Conservation (phyloP, 192 early-diverging fungal genomes). For the Backusella westeae region DNA sequence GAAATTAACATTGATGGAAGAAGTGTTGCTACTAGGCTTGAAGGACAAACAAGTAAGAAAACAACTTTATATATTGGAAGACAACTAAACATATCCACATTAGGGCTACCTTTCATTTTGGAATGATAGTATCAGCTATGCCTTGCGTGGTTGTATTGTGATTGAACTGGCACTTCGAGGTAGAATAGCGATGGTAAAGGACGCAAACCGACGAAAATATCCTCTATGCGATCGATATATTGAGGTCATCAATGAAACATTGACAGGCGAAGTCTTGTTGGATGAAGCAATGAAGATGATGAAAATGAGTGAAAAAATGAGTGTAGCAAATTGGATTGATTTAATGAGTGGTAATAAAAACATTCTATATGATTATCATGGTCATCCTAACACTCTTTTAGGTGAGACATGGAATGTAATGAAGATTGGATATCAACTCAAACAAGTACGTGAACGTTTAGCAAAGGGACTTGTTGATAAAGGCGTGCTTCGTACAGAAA, state of each 20-base stretch:
- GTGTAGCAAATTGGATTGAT: slow-evolving; percentile 92
- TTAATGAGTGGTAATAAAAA: slow-evolving; percentile 78
- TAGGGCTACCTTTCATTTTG: slow-evolving; percentile 93
- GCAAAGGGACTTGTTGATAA: slow-evolving; percentile 97
- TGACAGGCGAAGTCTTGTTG: slow-evolving; percentile 90
- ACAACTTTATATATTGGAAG: neutral
- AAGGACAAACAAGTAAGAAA: slow-evolving; percentile 82
- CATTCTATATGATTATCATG: no score
- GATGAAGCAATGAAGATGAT: slow-evolving; percentile 91
- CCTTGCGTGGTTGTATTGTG: slow-evolving; percentile 87
- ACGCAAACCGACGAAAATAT: slow-evolving; percentile 66
- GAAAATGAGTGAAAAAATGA: slow-evolving; percentile 75
- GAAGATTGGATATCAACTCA: slow-evolving; percentile 93
- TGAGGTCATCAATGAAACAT: slow-evolving; percentile 73
- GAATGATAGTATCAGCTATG: slow-evolving; percentile 99
- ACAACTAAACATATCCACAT: neutral
- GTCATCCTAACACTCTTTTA: slow-evolving; percentile 21
- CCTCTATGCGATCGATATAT: slow-evolving; percentile 80
- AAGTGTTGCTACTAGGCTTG: slow-evolving; percentile 88
- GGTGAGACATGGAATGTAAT: slow-evolving; percentile 99
- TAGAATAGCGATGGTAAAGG: slow-evolving; percentile 85
- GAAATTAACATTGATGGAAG: slow-evolving; percentile 87
- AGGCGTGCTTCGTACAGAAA: slow-evolving; percentile 93
- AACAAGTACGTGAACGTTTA: slow-evolving; percentile 93
- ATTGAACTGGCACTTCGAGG: slow-evolving; percentile 92